A percentile compares a stretch with the other conserved stretches of the same genome.
Evolutionary conservation across 805 yeast species (phyloP).

Genomic region (Kodamaea hsintzibuensis): DNA sequence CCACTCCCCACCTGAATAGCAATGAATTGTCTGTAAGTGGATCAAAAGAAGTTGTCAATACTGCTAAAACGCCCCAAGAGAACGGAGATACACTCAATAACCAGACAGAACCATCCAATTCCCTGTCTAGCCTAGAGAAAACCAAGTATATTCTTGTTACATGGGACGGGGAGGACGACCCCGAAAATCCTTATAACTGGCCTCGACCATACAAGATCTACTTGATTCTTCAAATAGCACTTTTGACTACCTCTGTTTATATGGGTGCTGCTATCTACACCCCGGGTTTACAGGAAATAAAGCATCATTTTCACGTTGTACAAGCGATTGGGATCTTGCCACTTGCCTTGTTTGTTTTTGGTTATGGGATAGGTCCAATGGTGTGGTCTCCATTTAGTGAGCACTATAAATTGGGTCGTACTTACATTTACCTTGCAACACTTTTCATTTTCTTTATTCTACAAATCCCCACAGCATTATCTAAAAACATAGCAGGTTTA

Average conservation of each 20-base stretch:
- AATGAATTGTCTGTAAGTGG: too few relatives aligned
- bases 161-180: slow-evolving; percentile 49
- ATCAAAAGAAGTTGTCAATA: neutral
- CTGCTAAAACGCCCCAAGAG: neutral
- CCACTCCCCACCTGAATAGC: neutral
- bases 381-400: slow-evolving; percentile 61
- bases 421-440: slow-evolving; percentile 48
- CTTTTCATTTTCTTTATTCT: slow-evolving; percentile 48
- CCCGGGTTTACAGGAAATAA: slow-evolving; percentile 48
- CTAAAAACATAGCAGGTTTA: slow-evolving; percentile 50
- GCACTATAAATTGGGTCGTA: slow-evolving; percentile 54
- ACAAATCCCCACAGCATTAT: slow-evolving; percentile 58
- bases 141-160: slow-evolving; percentile 19
- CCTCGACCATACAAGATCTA: slow-evolving; percentile 38
- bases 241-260: slow-evolving; percentile 52
- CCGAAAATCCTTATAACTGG: slow-evolving; percentile 62
- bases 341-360: slow-evolving; percentile 55
- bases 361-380: slow-evolving; percentile 64
- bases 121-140: neutral
- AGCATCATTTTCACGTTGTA: slow-evolving; percentile 46
- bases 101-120: neutral
- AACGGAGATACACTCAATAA: neutral
- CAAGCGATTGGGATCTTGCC: slow-evolving; percentile 50
- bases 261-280: slow-evolving; percentile 60
- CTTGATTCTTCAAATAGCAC: slow-evolving; percentile 39